Base-by-base conservation (phyloP, 352 stramenopile genomes). In the Pythium brachiatum region DNA sequence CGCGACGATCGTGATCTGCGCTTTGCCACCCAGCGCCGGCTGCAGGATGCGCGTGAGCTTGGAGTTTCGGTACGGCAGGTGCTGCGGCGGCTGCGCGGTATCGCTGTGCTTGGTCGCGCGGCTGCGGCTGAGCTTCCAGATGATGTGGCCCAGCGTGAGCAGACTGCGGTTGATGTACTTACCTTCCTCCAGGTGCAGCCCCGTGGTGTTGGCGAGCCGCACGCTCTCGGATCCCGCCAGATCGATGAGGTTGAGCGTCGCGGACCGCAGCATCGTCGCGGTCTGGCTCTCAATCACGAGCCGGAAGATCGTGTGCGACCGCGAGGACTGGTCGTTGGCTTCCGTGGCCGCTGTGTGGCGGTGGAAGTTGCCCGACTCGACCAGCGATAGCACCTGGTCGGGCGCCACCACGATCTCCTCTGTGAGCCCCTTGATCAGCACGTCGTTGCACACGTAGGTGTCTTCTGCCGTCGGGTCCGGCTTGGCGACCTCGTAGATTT, bases 41-140 rank as follows among this genome's bases (percentile, higher is more conserved):
- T 99, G 96, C 3, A 99, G 70, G 66, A 99, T 97, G 18, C 97
- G 85, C 41, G 97, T 99, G 57, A 99, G 78, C 75, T 99, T 99
- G 3, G 90, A 98, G 78, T 99, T 98, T 56, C 97, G 92, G 71
- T 98, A 99, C 68, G 97, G 98, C 38, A 99, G 77, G 62, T 99
- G 95, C 44, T 71, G 41, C 41, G 25, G 41, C n/a, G 41, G 13
- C 53, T 67, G 44, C 54, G 53, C 23, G 13, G 47, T 41, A 54
- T 75, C 75, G 27, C 63, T 74, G 41, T 48, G 41, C 41, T 27
- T 48, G 18, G 41, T 26, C 9, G 18, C 23, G 41, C 41, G 41
- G 8, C 41, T 48, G 72, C 85, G 74, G 66, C 82, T 92, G 29
- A 98, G 79, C 66, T 97, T 97, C 78, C 90, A 97, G 39, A 98